Evolutionary conservation across 106 monocot species (phyloP).

Genomic region (Acorus gramineus): DNA sequence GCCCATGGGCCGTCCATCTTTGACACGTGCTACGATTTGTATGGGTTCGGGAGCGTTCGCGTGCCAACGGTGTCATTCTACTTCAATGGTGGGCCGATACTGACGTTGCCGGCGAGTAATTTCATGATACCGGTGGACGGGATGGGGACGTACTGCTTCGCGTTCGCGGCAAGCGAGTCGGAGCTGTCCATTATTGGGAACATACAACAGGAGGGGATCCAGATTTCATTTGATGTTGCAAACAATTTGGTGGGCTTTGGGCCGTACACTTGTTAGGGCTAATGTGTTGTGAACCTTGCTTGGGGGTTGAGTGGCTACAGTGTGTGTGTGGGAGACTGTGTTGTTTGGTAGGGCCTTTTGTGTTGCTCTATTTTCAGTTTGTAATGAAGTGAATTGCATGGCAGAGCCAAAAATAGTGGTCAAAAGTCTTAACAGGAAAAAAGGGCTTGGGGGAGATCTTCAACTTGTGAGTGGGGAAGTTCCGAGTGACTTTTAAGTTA

Average conservation of each 20-base stretch:
- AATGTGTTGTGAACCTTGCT: background rate
- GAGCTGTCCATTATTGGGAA: constrained; percentile 60
- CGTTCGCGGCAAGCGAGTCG: constrained; percentile 41
- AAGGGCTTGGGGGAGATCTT: no score
- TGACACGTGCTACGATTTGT: constrained; percentile 59
- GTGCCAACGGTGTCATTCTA: constrained; percentile 74
- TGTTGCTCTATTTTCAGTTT: no score
- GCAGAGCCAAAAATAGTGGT: no score
- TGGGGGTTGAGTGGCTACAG: constrained; percentile 1
- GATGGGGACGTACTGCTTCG: constrained; percentile 50
- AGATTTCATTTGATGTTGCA: constrained; percentile 60
- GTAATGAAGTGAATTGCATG: no score
- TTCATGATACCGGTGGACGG: constrained; percentile 64
- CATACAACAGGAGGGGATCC: constrained; percentile 78
- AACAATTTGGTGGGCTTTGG: constrained; percentile 67
- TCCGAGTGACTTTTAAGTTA: no score
- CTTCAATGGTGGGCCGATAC: constrained; percentile 38
- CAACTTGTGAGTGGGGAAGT: no score
- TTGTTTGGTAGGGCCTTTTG: no score
- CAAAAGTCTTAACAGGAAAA: no score
- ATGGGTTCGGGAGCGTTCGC: constrained; percentile 50
- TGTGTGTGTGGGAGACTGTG: no score
- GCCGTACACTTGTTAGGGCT: constrained; percentile 48
- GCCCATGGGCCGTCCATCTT: constrained; percentile 55
- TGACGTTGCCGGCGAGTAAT: constrained; percentile 74